Conservation (phyloP, 2,329 filamentous ascomycete genomes). For the Dothistroma pini region DNA sequence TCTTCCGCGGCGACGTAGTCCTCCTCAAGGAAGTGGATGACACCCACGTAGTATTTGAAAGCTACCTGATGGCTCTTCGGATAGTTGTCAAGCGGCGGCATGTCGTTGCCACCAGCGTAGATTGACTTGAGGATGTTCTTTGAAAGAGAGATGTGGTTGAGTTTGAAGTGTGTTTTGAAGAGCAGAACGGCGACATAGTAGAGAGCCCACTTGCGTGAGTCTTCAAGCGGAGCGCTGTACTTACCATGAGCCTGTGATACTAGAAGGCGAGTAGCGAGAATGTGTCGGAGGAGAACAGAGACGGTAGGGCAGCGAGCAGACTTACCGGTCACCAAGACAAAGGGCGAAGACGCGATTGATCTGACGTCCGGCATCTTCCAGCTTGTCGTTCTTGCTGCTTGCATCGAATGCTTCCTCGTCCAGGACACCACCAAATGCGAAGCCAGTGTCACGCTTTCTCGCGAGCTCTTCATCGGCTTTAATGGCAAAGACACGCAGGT, state of each 20-base stretch:
- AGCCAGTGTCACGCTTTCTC: slow-evolving; percentile 42
- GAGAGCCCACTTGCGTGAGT: slow-evolving; percentile 96
- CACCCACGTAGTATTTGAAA: slow-evolving; percentile 93
- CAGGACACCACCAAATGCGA: slow-evolving; percentile 52
- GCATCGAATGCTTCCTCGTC: slow-evolving; percentile 85
- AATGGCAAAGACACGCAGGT: slow-evolving; percentile 83
- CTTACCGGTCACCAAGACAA: slow-evolving; percentile 83
- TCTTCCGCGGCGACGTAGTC: slow-evolving; percentile 82
- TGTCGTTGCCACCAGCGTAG: slow-evolving; percentile 64
- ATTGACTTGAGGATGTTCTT: slow-evolving; percentile 87
- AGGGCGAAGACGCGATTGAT: slow-evolving; percentile 90
- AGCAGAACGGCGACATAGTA: slow-evolving; percentile 92
- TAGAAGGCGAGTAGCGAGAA: slow-evolving; percentile 1
- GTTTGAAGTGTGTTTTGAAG: slow-evolving; percentile 93
- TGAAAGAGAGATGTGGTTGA: slow-evolving; percentile 84
- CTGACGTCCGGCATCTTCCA: slow-evolving; percentile 86
- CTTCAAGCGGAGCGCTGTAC: slow-evolving; percentile 69
- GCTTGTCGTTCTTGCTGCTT: slow-evolving; percentile 71
- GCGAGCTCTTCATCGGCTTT: slow-evolving; percentile 72
- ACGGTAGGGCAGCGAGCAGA: slow-evolving; percentile 14
- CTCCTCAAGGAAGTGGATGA: slow-evolving; percentile 91
- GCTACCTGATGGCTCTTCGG: slow-evolving; percentile 89
- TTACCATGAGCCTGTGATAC: slow-evolving; percentile 25
- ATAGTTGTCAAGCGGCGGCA: slow-evolving; percentile 75
- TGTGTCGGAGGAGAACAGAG: neutral